Evolutionary conservation across 805 yeast genomes (phyloP), one percentile per base, ranked within the genome.

Genomic region (Ogataea pilisensis): DNA sequence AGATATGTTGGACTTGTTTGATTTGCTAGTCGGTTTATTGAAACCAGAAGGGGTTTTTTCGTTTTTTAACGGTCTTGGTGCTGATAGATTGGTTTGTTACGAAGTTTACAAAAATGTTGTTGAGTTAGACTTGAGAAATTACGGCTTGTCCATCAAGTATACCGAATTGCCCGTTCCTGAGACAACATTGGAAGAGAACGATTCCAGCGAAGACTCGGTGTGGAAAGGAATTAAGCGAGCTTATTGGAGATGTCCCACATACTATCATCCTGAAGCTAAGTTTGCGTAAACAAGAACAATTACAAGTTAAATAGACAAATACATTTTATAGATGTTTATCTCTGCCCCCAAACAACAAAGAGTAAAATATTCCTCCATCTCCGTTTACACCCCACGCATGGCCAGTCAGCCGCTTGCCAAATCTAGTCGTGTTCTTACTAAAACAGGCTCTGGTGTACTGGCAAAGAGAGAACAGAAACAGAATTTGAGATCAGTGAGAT

Each of bases 11-110:
- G 91, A 86, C 37, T 68, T 91, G 21, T 87, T 83, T 57, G 96
- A 91, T 62, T 57, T 74, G 11, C 72, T 86, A 5, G 95, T 88
- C 16, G 97, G 96, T 0, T 65, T 90, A 37, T 64, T 90, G 49
- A 83, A 84, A 58, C 86, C 93, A 7, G 75, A 77, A 26, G 98
- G 97, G 8, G 74, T 79, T 1, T 89, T 90, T 48, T 87, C 96
- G 5, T 90, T 89, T 58, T 90, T 90, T 72, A 91, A 90, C 55
- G 98, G 98, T 0, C 70, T 85, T 8, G 93, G 93, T 19, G 91
- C 90, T 13, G 93, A 84, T 49, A 67, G 89, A 51, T 74, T 78
- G 51, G 69, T 83, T 12, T 76, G 83, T 50, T 84, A 84, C 56
- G 90, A 90, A 53, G 96, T 91, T 8, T 90, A 91, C 68, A 82